Conservation (phyloP, 106 monocot genomes). For the Allium cepa region DNA sequence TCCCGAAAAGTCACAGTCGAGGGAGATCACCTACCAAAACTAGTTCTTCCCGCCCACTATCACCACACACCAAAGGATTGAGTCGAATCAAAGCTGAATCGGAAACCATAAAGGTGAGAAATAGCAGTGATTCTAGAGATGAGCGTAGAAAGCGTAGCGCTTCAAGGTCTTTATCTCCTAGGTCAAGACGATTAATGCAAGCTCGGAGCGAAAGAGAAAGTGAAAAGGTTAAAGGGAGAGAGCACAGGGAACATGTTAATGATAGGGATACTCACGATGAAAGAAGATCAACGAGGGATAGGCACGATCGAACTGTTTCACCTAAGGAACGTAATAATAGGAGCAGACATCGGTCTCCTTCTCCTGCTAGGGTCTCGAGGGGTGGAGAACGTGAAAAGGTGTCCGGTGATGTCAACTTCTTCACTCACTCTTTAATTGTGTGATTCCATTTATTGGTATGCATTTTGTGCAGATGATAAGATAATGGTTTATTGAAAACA, state of each 20-base stretch:
- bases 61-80: slow-evolving; percentile 31
- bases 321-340: slow-evolving; percentile 25
- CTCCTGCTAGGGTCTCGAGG: slow-evolving; percentile 39
- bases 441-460: neutral
- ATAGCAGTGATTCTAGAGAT: slow-evolving; percentile 17
- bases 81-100: slow-evolving; percentile 20
- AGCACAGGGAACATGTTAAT: slow-evolving; percentile 14
- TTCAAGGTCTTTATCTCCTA: slow-evolving; percentile 40
- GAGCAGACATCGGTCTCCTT: slow-evolving; percentile 27
- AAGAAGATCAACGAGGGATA: slow-evolving; percentile 16
- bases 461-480: neutral
- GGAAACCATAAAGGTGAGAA: slow-evolving; percentile 25
- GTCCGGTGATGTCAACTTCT: slow-evolving; percentile 66
- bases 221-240: slow-evolving; percentile 16
- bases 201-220: slow-evolving; percentile 20
- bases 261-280: slow-evolving; percentile 16
- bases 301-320: slow-evolving; percentile 35
- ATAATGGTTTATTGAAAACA: neutral
- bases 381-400: slow-evolving; percentile 62
- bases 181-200: slow-evolving; percentile 29
- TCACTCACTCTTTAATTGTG: neutral
- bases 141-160: neutral
- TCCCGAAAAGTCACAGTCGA: slow-evolving; percentile 7
- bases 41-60: slow-evolving; percentile 15
- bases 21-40: slow-evolving; percentile 11